These are phyloP conservation scores for Pezicula carpinea DNA, from an alignment of 2,329 filamentous ascomycete genomes.

Conservation along the genomic window DNA sequence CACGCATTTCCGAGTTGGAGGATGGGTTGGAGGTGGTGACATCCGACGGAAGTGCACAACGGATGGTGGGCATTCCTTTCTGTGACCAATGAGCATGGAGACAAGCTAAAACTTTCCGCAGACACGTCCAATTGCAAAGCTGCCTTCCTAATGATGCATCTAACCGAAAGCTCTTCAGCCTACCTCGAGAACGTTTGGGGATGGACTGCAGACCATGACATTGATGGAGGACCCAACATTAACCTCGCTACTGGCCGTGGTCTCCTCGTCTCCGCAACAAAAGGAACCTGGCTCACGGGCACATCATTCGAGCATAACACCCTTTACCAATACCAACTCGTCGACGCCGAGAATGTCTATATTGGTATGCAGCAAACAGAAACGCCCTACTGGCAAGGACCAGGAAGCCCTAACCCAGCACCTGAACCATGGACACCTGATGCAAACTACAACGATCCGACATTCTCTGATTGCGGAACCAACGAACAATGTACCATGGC, in stretches of 20 bases:
- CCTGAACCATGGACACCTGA: conserved; percentile 34
- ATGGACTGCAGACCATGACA: conserved; percentile 39
- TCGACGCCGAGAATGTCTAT: conserved; percentile 18
- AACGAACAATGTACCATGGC: conserved; percentile 26
- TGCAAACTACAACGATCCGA: conserved; percentile 23
- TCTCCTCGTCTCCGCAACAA: conserved; percentile 39
- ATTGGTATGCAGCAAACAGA: conserved; percentile 12
- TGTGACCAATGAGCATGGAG: not conserved
- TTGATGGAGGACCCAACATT: conserved; percentile 33
- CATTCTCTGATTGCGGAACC: conserved; percentile 25
- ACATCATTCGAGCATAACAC: conserved; percentile 45
- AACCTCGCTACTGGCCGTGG: conserved; percentile 44
- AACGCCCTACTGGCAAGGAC: conserved; percentile 18
- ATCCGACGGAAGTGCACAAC: not conserved
- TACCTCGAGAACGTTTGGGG: conserved; percentile 43
- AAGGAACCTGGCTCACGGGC: conserved; percentile 47
- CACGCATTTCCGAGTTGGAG: conserved; percentile 41
- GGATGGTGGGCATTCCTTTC: not conserved
- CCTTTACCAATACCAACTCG: conserved; percentile 46
- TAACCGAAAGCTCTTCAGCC: conserved; percentile 22
- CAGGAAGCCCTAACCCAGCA: conserved; percentile 29
- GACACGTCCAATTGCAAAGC: conserved; percentile 23
- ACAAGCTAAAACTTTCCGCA: not conserved
- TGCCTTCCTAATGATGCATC: conserved; percentile 27
- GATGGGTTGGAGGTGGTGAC: conserved; percentile 15